Evolutionary conservation across 495 filamentous ascomycete species (phyloP), one percentile per base, ranked within the genome.

Genomic region (Penicillium nucicola): DNA sequence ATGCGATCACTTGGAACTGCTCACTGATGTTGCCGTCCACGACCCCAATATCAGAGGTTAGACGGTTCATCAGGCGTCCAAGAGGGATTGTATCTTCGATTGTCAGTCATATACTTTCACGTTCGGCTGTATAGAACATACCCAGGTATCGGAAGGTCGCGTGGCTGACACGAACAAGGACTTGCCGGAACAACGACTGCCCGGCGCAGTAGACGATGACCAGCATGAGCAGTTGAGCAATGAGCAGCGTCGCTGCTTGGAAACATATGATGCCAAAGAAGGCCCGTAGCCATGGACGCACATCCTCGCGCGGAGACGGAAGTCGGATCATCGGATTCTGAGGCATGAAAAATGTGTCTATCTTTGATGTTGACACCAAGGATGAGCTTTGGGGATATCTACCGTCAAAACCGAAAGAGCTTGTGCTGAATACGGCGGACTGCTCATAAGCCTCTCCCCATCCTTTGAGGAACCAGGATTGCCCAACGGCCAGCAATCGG

Each of bases 41-140:
- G 13, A 86, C 88, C 11, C 85, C 85, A 66, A 93, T 92, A 60
- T 95, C 90, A 3, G 85, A 87, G 0, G 88, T 92, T 46, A 95
- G 69, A 14, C 90, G 80, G 62, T 95, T 95, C 88, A 92, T 92
- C 56, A 95, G 70, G 18, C 88, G 79, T 0, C 89, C 89, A 15
- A 91, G 80, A 0, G 89, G 89, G 3, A 89, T 95, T 5, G 89
- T 80, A 64, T 95, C 89, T 48, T 3, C 12, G 0, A 14, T 8
- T 0, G 11, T 48, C 32, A 48, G 23, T 10, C 28, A 7, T 25
- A 9, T 19, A 33, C 18, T 36, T 31, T 5, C 23, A 4, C 8
- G 22, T 33, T 15, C 14, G 39, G 32, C 11, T 30, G 25, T 7
- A 33, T 9, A 32, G 14, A 22, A 48, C 45, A 38, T 48, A 48